A percentile compares a stretch with the other conserved stretches of the same genome.
Evolutionary conservation across 2,329 filamentous ascomycete genomes (phyloP).

Genomic region (Rutstroemia sp.): DNA sequence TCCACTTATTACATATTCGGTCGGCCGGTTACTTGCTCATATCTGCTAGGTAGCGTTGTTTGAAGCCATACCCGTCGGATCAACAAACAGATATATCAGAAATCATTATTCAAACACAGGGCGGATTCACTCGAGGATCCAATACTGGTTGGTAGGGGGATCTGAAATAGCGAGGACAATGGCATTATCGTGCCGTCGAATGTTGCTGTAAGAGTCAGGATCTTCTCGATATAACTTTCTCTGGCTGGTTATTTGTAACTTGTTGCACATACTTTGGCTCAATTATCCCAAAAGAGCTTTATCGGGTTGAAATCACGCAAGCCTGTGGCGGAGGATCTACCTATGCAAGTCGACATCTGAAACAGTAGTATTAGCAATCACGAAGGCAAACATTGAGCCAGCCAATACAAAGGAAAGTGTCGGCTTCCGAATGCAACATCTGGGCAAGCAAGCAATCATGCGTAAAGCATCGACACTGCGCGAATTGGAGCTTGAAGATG

Average conservation of each 20-base stretch:
- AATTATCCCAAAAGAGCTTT: background rate
- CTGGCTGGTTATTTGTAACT: background rate
- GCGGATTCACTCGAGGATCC: too few species aligned
- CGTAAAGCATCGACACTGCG: background rate
- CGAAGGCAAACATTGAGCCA: background rate
- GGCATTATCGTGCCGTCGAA: background rate
- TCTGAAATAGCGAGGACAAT: too few species aligned
- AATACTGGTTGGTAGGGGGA: too few species aligned
- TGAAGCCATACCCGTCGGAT: too few species aligned
- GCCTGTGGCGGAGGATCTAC: background rate
- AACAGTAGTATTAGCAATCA: background rate
- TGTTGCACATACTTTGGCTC: background rate
- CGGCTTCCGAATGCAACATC: background rate
- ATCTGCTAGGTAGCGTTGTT: too few species aligned
- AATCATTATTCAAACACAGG: too few species aligned
- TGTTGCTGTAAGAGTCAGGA: too few species aligned
- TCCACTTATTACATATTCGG: too few species aligned
- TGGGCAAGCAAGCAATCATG: background rate
- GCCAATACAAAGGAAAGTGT: background rate
- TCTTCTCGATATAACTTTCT: too few species aligned
- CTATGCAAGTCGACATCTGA: constrained; percentile 3
- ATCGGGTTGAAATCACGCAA: background rate
- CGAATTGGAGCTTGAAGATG: background rate
- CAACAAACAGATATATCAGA: too few species aligned
- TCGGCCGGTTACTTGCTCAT: too few species aligned